Evolutionary conservation across 495 filamentous ascomycete genomes (phyloP), one percentile per base, ranked within the genome.

Genomic region (Neurospora discreta): DNA sequence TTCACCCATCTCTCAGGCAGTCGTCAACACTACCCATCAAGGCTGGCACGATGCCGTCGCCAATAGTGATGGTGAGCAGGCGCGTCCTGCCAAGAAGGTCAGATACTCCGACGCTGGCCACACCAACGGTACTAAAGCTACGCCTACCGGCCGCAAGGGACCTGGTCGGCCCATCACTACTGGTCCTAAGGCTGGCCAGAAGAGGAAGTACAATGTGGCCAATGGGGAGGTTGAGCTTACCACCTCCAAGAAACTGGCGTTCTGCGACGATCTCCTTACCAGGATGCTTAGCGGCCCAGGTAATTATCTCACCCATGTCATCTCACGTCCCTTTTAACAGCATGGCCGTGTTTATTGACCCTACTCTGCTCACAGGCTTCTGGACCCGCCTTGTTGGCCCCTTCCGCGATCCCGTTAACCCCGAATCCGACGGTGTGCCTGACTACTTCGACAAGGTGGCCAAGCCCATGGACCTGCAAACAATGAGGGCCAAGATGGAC

Each of bases 301-400:
- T 85, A 79, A 77, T 33, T 38, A 15, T 30, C 23, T 38, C 11
- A 30, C 69, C 43, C 5, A 69, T n/a, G 4, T 42, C 13, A 2
- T 20, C 16, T 39, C 26, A 5, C 20, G 1, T 5, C 36, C n/a
- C 9, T 41, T 16, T 69, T 67, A 67, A 69, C 65, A 33, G 36
- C 70, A 39, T 65, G 7, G 39, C 3, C 2, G 36, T 15, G 68
- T 42, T 67, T 46, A 72, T 52, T 73, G 38, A 73, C 68, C 5
- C 5, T 33, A 18, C n/a, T 23, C 0, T 13, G n/a, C 23, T 2
- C 33, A 46, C 71, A 86, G 84, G 85, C 20, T 88, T 85, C 76
- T 88, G 86, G 86, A 88, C 86, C n/a, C 84, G 86, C 9, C 81
- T 86, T 3, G 85, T 88, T 9, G 84, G 84, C 0, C 84, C 84